A percentile compares a stretch with the other conserved stretches of the same genome.
These are phyloP conservation scores for Capsicum chinense DNA, from an alignment of 257 asterid species.

Conservation along the genomic window DNA sequence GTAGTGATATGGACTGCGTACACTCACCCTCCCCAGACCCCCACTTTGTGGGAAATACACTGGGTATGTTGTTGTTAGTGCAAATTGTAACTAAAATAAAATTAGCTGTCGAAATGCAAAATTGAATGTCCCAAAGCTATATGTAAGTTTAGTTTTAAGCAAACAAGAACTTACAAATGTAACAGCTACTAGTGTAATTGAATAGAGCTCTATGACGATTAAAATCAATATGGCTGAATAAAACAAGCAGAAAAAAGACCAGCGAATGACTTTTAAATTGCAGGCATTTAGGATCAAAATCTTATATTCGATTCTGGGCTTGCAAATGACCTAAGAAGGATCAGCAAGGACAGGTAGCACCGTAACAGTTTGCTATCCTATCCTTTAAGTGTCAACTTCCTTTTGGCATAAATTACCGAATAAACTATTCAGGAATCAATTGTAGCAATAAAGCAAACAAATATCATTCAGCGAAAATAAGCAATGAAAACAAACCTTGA, in stretches of 20 bases:
- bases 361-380: not conserved
- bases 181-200: not conserved
- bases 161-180: not conserved
- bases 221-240: not conserved
- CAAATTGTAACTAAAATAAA: not conserved
- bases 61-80: too few species aligned
- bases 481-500: conserved; percentile 55
- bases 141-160: not conserved
- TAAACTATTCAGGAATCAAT: not conserved
- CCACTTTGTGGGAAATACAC: too few species aligned
- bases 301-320: not conserved
- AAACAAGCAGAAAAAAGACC: not conserved
- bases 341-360: not conserved
- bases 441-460: not conserved
- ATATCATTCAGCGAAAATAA: not conserved
- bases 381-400: not conserved
- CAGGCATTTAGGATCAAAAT: not conserved
- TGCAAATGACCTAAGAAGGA: not conserved
- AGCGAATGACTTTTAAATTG: not conserved
- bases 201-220: not conserved
- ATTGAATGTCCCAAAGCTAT: not conserved
- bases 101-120: not conserved
- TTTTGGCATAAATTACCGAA: not conserved
- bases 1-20: too few species aligned
- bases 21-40: too few species aligned